Conservation (phyloP, 2,329 filamentous ascomycete genomes). For the Hymenoscyphus linearis region DNA sequence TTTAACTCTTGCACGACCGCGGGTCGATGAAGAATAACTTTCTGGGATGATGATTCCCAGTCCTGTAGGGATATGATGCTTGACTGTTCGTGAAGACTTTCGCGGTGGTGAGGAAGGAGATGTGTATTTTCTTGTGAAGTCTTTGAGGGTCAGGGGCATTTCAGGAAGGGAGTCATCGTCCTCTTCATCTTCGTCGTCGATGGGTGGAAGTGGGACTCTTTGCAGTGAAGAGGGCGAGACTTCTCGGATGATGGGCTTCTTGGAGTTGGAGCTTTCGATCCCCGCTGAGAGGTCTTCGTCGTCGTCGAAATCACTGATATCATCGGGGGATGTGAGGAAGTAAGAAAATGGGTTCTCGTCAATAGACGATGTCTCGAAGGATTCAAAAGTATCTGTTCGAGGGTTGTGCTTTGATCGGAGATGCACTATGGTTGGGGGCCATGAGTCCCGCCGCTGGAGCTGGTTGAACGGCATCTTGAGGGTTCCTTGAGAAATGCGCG, state of each 20-base stretch:
- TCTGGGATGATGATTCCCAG: conserved; percentile 24
- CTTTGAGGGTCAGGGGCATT: conserved; percentile 27
- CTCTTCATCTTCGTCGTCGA: conserved; percentile 18
- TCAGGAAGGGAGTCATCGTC: conserved; percentile 16
- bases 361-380: conserved; percentile 21
- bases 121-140: conserved; percentile 21
- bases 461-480: conserved; percentile 28
- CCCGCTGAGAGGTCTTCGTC: conserved; percentile 31
- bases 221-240: conserved; percentile 29
- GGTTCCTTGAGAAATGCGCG: not conserved
- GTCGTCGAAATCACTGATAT: conserved; percentile 24
- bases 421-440: conserved; percentile 32
- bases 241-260: conserved; percentile 23
- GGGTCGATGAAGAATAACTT: conserved; percentile 11
- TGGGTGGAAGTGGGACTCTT: conserved; percentile 12
- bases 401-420: conserved; percentile 19
- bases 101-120: conserved; percentile 11
- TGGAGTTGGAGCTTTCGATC: conserved; percentile 26
- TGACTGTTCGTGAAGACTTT: conserved; percentile 16
- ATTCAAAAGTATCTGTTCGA: conserved; percentile 9
- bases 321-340: conserved; percentile 31
- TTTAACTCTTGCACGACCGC: conserved; percentile 26
- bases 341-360: conserved; percentile 32
- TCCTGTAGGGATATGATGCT: conserved; percentile 17
- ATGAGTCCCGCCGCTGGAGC: conserved; percentile 30